Conservation (phyloP, 2,329 filamentous ascomycete species). For the Fusarium pseudoanthophilum region DNA sequence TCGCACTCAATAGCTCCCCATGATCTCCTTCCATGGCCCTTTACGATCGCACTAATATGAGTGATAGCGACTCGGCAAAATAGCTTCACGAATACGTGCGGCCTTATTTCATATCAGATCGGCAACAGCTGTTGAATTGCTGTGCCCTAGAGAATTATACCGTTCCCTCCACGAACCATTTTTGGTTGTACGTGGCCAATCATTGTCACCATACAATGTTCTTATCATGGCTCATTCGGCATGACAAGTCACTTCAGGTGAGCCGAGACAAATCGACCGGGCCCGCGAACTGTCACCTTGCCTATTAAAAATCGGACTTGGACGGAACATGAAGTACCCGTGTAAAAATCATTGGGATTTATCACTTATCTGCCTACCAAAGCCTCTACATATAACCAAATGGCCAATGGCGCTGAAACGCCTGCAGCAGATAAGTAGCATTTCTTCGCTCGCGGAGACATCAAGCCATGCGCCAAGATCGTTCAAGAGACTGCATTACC, state of each 20-base stretch:
- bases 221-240: conserved; percentile 9
- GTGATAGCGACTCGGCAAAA: neutral
- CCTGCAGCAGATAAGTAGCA: neutral
- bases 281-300: conserved; percentile 1
- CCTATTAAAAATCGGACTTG: conserved; percentile 10
- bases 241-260: conserved; percentile 17
- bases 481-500: neutral
- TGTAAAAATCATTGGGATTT: neutral
- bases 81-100: conserved; percentile 10
- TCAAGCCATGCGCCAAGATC: neutral
- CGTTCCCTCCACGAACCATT: neutral
- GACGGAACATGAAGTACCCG: neutral
- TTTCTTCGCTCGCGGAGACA: conserved; percentile 1
- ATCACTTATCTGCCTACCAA: neutral
- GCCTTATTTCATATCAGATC: neutral
- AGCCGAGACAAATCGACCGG: conserved; percentile 15
- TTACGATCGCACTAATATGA: neutral
- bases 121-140: neutral
- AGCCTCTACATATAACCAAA: neutral
- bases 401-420: conserved; percentile 1
- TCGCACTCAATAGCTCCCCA: conserved; percentile 17
- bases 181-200: neutral
- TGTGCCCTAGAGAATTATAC: neutral
- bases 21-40: conserved; percentile 5
- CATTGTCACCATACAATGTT: conserved; percentile 3